Evolutionary conservation across 2,329 filamentous ascomycete species (phyloP).

Genomic region (Trichocomaceae sp.): DNA sequence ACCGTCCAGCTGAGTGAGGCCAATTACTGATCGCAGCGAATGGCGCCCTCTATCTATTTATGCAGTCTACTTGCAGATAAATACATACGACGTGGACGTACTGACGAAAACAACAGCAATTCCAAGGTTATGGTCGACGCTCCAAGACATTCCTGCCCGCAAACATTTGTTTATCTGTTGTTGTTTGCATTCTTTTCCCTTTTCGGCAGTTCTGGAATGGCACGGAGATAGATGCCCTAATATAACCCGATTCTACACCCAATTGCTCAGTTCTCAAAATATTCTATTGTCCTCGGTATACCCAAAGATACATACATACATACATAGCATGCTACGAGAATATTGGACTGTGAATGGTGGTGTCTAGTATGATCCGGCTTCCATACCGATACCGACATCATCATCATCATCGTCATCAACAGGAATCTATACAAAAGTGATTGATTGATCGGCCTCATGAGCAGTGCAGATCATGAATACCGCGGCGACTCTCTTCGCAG

Average conservation of each 20-base stretch:
- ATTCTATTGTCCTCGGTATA: too few relatives aligned
- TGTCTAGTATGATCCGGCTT: too few relatives aligned
- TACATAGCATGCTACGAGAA: too few relatives aligned
- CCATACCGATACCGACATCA: too few relatives aligned
- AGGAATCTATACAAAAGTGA: background rate
- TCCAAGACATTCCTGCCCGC: constrained; percentile 9
- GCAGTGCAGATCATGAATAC: constrained; percentile 18
- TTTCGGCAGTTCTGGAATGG: constrained; percentile 13
- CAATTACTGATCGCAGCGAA: background rate
- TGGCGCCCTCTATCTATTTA: background rate
- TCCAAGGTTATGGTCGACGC: too few relatives aligned
- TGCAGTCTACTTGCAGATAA: too few relatives aligned
- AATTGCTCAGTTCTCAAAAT: too few relatives aligned
- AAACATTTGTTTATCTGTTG: constrained; percentile 12
- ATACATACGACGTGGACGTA: background rate
- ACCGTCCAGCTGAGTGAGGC: too few relatives aligned
- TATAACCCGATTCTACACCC: too few relatives aligned
- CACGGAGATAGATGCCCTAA: constrained; percentile 6
- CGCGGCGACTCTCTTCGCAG: constrained; percentile 31
- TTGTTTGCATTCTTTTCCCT: constrained; percentile 12
- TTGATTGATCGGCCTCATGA: background rate
- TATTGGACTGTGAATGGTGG: too few relatives aligned
- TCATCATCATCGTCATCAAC: too few relatives aligned
- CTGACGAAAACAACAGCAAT: background rate
- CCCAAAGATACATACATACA: too few relatives aligned